These are phyloP conservation scores for Acarospora socialis DNA, from an alignment of 2,329 filamentous ascomycete species.

Conservation along the genomic window DNA sequence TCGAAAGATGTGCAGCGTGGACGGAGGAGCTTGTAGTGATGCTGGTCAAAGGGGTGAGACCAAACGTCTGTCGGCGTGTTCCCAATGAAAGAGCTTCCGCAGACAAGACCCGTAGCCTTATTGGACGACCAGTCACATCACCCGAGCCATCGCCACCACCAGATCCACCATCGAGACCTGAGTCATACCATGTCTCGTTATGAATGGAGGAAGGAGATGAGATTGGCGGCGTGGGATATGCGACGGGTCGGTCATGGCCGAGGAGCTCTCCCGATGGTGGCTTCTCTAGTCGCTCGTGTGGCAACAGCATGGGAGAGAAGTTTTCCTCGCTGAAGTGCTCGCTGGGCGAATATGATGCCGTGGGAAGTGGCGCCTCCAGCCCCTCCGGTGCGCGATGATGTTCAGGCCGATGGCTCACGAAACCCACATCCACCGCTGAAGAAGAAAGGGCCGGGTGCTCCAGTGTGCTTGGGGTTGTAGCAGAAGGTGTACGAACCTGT, in stretches of 20 bases:
- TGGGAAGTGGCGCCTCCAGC: conserved; percentile 14
- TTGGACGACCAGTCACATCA: conserved; percentile 1
- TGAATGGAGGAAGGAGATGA: conserved; percentile 26
- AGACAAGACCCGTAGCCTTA: conserved; percentile 7
- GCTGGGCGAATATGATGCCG: conserved; percentile 22
- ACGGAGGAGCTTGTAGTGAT: conserved; percentile 49
- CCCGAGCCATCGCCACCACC: neutral
- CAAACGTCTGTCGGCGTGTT: conserved; percentile 23
- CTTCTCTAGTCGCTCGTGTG: conserved; percentile 19
- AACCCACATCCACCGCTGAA: conserved; percentile 16
- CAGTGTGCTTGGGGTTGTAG: conserved; percentile 32
- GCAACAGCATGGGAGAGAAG: conserved; percentile 13
- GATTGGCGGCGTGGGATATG: conserved; percentile 28
- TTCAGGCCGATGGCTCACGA: conserved; percentile 16
- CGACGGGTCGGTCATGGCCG: conserved; percentile 12
- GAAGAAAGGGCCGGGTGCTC: conserved; percentile 7
- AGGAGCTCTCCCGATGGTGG: conserved; percentile 10
- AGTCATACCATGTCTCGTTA: conserved; percentile 15
- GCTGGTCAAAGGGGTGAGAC: conserved; percentile 45
- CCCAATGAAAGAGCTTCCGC: conserved; percentile 8
- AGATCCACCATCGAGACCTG: conserved; percentile 6
- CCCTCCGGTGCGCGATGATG: conserved; percentile 10
- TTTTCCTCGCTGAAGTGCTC: conserved; percentile 9
- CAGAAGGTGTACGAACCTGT: conserved; percentile 92
- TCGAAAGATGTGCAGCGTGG: conserved; percentile 54